phyloP scores from a whole-genome alignment of 768 basidiomycete species.

The Macrolepiota albuminosa region DNA sequence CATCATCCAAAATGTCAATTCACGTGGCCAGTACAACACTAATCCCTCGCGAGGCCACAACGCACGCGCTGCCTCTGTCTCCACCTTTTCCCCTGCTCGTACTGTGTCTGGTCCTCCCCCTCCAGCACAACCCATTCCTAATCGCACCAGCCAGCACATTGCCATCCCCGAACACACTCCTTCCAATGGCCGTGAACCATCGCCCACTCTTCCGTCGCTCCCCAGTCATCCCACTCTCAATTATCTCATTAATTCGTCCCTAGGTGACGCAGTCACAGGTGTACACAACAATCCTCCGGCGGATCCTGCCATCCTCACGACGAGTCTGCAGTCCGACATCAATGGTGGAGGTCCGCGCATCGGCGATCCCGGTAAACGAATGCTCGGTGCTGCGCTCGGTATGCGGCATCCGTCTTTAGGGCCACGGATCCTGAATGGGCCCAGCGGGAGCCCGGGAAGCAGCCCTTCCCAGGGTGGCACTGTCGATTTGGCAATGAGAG shows the following conservation, averaged over 20 bases:
- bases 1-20: slow-evolving; percentile 80
- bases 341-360: slow-evolving; percentile 65
- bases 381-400: slow-evolving; percentile 83
- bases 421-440: slow-evolving; percentile 50
- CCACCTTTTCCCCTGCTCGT: slow-evolving; percentile 53
- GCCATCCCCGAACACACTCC: slow-evolving; percentile 50
- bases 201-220: slow-evolving; percentile 75
- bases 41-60: slow-evolving; percentile 69
- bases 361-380: slow-evolving; percentile 84
- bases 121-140: slow-evolving; percentile 29
- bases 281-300: slow-evolving; percentile 34
- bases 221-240: slow-evolving; percentile 84
- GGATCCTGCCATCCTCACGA: slow-evolving; percentile 67
- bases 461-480: slow-evolving; percentile 36
- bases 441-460: slow-evolving; percentile 30
- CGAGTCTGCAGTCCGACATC: slow-evolving; percentile 42
- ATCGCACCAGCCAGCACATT: slow-evolving; percentile 37
- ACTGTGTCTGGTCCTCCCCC: slow-evolving; percentile 37
- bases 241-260: slow-evolving; percentile 74
- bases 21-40: slow-evolving; percentile 59
- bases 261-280: slow-evolving; percentile 49
- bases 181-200: slow-evolving; percentile 59
- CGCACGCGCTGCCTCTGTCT: slow-evolving; percentile 63
- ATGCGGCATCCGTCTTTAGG: slow-evolving; percentile 74
- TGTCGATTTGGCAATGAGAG: slow-evolving; percentile 55